A percentile compares a stretch with the other conserved stretches of the same genome.
These are phyloP conservation scores for Saccharomyces uvarum DNA, from an alignment of 1,139 yeast genomes.

Conservation along the genomic window DNA sequence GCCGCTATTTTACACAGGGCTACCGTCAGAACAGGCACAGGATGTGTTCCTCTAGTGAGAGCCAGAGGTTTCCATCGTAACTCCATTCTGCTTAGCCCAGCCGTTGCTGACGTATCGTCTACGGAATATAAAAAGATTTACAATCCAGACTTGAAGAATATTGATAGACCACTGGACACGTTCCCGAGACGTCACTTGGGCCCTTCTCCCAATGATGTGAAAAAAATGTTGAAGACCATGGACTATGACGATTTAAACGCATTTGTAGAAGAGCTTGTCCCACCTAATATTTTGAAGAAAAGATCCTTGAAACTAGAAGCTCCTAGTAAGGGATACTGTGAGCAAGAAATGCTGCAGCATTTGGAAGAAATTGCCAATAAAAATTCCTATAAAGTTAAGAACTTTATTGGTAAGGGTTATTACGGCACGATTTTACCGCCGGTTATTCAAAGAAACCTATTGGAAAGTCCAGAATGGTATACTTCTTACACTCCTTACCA, in stretches of 20 bases:
- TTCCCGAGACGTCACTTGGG: slow-evolving; percentile 90
- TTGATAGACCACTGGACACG: slow-evolving; percentile 49
- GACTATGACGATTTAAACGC: slow-evolving; percentile 55
- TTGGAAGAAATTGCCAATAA: slow-evolving; percentile 62
- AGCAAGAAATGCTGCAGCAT: slow-evolving; percentile 68
- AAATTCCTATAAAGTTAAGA: slow-evolving; percentile 57
- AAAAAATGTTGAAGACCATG: slow-evolving; percentile 54
- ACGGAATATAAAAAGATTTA: slow-evolving; percentile 17
- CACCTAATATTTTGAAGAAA: slow-evolving; percentile 62
- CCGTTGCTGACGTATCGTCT: slow-evolving; percentile 17
- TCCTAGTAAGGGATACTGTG: slow-evolving; percentile 62
- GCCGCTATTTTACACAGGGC: not conserved
- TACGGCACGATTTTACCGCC: slow-evolving; percentile 86
- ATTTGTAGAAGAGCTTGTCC: slow-evolving; percentile 68
- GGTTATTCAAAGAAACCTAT: slow-evolving; percentile 82
- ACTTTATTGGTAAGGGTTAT: slow-evolving; percentile 90
- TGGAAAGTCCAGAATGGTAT: slow-evolving; percentile 97
- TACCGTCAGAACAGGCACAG: not conserved
- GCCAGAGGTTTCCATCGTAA: slow-evolving; percentile 1
- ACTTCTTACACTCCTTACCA: slow-evolving; percentile 97
- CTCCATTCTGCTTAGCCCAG: not conserved
- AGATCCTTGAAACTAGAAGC: slow-evolving; percentile 54
- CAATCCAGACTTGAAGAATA: slow-evolving; percentile 11
- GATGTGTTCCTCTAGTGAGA: not conserved
- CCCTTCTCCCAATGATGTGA: slow-evolving; percentile 58